phyloP scores from a whole-genome alignment of 139 green algal genomes.

The Micromonas pusilla region DNA sequence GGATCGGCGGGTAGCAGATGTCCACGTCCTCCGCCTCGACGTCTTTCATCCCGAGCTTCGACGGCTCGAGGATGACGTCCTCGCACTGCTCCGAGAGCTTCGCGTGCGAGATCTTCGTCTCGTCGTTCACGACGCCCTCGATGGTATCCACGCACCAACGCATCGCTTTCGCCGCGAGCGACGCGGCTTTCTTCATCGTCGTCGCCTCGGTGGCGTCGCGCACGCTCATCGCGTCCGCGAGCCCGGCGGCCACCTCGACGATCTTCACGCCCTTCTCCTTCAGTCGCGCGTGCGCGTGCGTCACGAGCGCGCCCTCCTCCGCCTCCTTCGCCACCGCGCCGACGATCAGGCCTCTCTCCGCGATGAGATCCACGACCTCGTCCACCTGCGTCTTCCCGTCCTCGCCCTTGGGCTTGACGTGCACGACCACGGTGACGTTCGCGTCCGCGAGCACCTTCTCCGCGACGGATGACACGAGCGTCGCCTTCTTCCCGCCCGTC shows the following conservation, averaged over 20 bases:
- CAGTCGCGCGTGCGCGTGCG: neutral
- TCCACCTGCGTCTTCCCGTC: conserved; percentile 47
- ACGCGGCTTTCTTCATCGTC: conserved; percentile 80
- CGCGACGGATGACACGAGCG: neutral
- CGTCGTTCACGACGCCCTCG: conserved; percentile 74
- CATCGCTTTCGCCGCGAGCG: conserved; percentile 39
- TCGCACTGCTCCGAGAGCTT: conserved; percentile 57
- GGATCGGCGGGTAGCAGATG: conserved; percentile 87
- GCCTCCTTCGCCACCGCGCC: conserved; percentile 29
- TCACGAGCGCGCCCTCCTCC: conserved; percentile 22
- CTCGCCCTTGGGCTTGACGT: conserved; percentile 64
- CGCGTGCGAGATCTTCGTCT: conserved; percentile 82
- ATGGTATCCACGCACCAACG: conserved; percentile 65
- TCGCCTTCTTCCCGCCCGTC: conserved; percentile 65
- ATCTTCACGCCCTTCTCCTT: conserved; percentile 26
- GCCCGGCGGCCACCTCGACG: conserved; percentile 32
- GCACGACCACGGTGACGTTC: conserved; percentile 34
- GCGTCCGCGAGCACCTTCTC: neutral
- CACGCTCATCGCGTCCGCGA: conserved; percentile 40
- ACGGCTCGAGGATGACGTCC: conserved; percentile 11
- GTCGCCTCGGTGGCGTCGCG: conserved; percentile 78
- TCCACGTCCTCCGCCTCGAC: conserved; percentile 69
- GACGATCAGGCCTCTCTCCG: neutral
- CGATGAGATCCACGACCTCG: neutral
- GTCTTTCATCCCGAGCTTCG: conserved; percentile 16